These are phyloP conservation scores for Exobasidium rhododendri DNA, from an alignment of 1,284 basidiomycete genomes.

Conservation along the genomic window DNA sequence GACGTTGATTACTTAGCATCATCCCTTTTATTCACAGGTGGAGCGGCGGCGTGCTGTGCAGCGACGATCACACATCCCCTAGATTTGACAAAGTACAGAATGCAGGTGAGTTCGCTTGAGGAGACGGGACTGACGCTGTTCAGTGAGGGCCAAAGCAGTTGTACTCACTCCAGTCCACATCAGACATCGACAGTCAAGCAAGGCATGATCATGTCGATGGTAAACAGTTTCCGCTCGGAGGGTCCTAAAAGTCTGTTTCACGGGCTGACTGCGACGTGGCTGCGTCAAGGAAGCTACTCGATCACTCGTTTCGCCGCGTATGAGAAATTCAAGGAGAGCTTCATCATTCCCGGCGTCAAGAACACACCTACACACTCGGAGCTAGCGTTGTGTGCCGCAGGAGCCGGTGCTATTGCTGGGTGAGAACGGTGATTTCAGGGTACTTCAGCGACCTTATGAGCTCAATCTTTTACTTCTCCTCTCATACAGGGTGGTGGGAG, in stretches of 20 bases:
- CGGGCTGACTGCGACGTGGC: constrained; percentile 21
- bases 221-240: constrained; percentile 15
- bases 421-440: constrained; percentile 7
- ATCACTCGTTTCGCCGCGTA: constrained; percentile 25
- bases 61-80: constrained; percentile 26
- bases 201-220: constrained; percentile 19
- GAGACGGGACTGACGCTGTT: not conserved
- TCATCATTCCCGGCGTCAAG: constrained; percentile 1
- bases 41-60: constrained; percentile 19
- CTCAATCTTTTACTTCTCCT: no score
- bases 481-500: constrained; percentile 34
- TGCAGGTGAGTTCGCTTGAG: constrained; percentile 14
- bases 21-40: not conserved
- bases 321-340: constrained; percentile 12
- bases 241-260: constrained; percentile 21
- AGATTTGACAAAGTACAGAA: constrained; percentile 25
- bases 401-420: constrained; percentile 16
- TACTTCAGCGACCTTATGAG: no score
- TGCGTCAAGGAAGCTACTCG: constrained; percentile 22
- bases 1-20: not conserved
- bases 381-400: constrained; percentile 18
- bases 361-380: constrained; percentile 9
- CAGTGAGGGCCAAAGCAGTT: not conserved
- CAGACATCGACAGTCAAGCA: constrained; percentile 19
- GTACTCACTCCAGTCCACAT: not conserved